A percentile compares a stretch with the other conserved stretches of the same genome.
Conservation (phyloP, 2,329 filamentous ascomycete species). For the Bimuria novae-zelandiae region DNA sequence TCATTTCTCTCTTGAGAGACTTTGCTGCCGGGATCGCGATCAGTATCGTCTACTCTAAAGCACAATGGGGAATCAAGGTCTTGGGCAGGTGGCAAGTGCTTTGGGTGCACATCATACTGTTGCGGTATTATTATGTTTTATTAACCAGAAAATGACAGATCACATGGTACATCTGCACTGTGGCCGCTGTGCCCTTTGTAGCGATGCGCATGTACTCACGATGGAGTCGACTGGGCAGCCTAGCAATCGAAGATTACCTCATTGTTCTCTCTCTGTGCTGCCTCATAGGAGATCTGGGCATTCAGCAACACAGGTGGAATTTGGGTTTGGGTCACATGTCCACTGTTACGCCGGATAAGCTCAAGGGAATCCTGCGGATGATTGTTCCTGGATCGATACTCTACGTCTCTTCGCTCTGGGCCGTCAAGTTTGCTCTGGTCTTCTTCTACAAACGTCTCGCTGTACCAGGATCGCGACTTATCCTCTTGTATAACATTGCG, state of each 20-base stretch:
- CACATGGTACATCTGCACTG: conserved; percentile 46
- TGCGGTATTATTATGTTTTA: too few species aligned
- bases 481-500: conserved; percentile 46
- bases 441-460: conserved; percentile 51
- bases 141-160: conserved; percentile 21
- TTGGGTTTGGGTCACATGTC: conserved; percentile 32
- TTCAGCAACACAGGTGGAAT: conserved; percentile 44
- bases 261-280: conserved; percentile 36
- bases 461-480: conserved; percentile 41
- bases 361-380: conserved; percentile 38
- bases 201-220: conserved; percentile 34
- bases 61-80: conserved; percentile 16
- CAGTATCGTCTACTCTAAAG: too few species aligned
- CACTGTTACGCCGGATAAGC: conserved; percentile 17
- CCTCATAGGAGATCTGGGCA: conserved; percentile 37
- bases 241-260: conserved; percentile 40
- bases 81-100: conserved; percentile 31
- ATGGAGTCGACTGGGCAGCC: conserved; percentile 30
- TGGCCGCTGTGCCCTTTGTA: conserved; percentile 33
- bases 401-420: conserved; percentile 49
- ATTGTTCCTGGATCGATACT: conserved; percentile 49
- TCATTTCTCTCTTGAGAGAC: neutral
- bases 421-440: conserved; percentile 49
- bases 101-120: conserved; percentile 19
- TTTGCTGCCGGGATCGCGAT: neutral